phyloP scores from a whole-genome alignment of 139 green algal genomes.

The Closterium sp. region DNA sequence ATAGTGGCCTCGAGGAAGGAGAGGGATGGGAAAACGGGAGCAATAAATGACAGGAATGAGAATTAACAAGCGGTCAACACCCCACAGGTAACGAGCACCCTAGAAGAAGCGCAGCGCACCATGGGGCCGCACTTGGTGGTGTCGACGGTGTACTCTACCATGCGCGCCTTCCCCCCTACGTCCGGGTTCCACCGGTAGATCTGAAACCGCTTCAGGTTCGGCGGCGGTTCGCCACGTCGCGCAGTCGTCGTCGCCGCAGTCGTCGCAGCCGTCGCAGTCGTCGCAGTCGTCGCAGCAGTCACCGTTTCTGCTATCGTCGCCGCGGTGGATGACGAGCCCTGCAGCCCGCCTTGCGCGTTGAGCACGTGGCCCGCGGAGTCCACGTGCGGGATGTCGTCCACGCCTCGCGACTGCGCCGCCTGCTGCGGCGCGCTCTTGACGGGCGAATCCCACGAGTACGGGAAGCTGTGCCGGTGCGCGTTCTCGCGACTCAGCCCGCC shows the following conservation, averaged over 20 bases:
- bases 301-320: too few relatives aligned
- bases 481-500: background rate
- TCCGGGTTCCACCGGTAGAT: constrained; percentile 94
- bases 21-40: background rate
- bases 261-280: too few relatives aligned
- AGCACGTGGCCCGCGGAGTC: background rate
- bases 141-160: constrained; percentile 82
- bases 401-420: background rate
- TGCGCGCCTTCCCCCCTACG: constrained; percentile 70
- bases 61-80: too few relatives aligned
- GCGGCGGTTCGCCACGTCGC: background rate
- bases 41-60: background rate
- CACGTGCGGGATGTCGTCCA: background rate
- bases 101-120: constrained; percentile 61
- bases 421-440: background rate
- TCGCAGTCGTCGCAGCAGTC: too few relatives aligned
- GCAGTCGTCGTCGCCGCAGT: background rate
- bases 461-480: background rate
- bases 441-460: background rate
- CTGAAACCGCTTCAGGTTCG: constrained; percentile 75
- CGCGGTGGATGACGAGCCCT: too few relatives aligned
- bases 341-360: background rate
- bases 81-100: background rate
- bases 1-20: too few relatives aligned
- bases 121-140: constrained; percentile 94